phyloP scores from a whole-genome alignment of 31 red algal genomes.

The Asparagopsis taxiformis region DNA sequence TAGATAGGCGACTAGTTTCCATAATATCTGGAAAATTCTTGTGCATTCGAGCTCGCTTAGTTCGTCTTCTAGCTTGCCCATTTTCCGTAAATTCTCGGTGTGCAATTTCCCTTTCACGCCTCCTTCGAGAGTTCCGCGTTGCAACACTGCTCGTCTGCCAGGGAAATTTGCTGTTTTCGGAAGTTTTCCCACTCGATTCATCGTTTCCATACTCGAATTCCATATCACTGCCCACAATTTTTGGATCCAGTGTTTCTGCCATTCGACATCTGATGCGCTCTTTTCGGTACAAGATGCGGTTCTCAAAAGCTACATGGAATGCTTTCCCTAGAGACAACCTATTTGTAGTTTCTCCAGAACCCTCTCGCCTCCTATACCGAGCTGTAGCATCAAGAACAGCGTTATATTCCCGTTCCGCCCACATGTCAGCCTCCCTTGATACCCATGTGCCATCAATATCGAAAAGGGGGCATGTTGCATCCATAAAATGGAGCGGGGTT shows the following conservation, averaged over 20 bases:
- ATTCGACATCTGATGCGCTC: neutral
- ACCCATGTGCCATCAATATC: slow-evolving; percentile 70
- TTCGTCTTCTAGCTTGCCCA: no score
- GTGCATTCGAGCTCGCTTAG: no score
- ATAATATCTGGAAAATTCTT: no score
- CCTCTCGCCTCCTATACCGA: slow-evolving; percentile 8
- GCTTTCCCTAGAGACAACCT: slow-evolving; percentile 40
- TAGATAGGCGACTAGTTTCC: no score
- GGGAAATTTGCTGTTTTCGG: no score
- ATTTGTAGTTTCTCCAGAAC: neutral
- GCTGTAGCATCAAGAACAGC: slow-evolving; percentile 53
- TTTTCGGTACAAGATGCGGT: slow-evolving; percentile 15
- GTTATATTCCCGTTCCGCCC: slow-evolving; percentile 76
- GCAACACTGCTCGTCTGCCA: no score
- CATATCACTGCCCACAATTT: neutral
- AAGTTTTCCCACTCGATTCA: no score
- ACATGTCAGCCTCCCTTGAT: slow-evolving; percentile 49
- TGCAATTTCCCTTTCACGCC: no score
- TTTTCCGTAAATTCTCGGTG: no score
- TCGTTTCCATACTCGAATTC: neutral
- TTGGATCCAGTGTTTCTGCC: neutral
- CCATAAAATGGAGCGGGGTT: slow-evolving; percentile 35
- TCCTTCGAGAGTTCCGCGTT: no score
- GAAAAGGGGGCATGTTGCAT: slow-evolving; percentile 79
- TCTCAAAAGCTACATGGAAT: slow-evolving; percentile 20